phyloP scores from a whole-genome alignment of 352 stramenopile species.

The Phytophthora rubi region DNA sequence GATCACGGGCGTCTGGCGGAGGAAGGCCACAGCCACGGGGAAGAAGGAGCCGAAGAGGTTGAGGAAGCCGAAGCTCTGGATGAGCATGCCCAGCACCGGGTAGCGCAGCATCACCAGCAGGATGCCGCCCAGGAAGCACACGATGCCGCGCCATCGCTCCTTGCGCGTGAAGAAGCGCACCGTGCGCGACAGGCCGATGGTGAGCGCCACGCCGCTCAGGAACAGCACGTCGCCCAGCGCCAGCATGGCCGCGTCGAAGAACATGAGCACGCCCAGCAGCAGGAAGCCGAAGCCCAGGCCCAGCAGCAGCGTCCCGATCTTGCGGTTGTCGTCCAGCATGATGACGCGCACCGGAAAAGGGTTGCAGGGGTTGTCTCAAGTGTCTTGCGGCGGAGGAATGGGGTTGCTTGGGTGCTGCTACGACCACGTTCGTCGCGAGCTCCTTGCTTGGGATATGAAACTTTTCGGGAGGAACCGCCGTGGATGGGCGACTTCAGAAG shows the following conservation, averaged over 20 bases:
- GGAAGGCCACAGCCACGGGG: conserved; percentile 92
- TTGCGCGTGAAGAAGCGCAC: conserved; percentile 95
- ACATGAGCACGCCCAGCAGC: conserved; percentile 93
- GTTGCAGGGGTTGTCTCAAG: background rate
- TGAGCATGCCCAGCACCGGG: conserved; percentile 93
- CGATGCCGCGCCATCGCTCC: conserved; percentile 93
- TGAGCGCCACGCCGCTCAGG: conserved; percentile 93
- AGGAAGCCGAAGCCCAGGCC: conserved; percentile 93
- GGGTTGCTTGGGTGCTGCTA: conserved; percentile 1
- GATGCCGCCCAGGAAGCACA: conserved; percentile 95
- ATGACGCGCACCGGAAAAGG: background rate
- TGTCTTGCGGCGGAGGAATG: background rate
- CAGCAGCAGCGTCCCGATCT: conserved; percentile 95
- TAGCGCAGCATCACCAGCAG: conserved; percentile 93
- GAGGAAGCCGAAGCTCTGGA: conserved; percentile 94
- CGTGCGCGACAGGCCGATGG: conserved; percentile 93
- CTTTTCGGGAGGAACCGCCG: conserved; percentile 22
- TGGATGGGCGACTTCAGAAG: conserved; percentile 29
- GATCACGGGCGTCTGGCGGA: conserved; percentile 93
- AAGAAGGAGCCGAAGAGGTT: conserved; percentile 98
- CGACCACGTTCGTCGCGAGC: conserved; percentile 16
- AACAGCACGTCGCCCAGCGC: conserved; percentile 95
- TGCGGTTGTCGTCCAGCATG: conserved; percentile 94
- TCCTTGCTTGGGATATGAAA: conserved; percentile 6
- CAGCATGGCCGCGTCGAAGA: conserved; percentile 95